These are phyloP conservation scores for Mucor velutinosus DNA, from an alignment of 371 early-diverging fungal species.

Conservation along the genomic window DNA sequence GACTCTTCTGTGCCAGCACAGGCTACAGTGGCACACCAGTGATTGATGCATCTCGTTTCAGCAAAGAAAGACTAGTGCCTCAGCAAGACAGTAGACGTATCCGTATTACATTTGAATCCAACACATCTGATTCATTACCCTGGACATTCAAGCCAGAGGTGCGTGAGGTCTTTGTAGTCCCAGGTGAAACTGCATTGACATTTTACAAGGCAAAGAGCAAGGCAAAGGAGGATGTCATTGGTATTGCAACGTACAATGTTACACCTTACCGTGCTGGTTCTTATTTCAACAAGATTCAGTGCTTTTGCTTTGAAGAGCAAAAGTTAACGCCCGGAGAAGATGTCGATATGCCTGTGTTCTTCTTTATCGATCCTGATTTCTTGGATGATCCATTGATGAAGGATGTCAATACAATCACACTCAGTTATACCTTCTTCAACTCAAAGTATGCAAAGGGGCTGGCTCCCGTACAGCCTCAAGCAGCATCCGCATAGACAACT, in stretches of 20 bases:
- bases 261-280: constrained; percentile 90
- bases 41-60: constrained; percentile 60
- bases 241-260: constrained; percentile 97
- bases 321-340: constrained; percentile 88
- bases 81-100: constrained; percentile 60
- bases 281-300: constrained; percentile 98
- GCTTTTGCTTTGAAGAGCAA: constrained; percentile 99
- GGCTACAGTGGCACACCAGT: constrained; percentile 90
- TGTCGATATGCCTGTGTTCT: constrained; percentile 99
- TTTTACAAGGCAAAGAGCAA: constrained; percentile 96
- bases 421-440: constrained; percentile 94
- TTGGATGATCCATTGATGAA: constrained; percentile 94
- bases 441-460: constrained; percentile 57
- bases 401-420: constrained; percentile 90
- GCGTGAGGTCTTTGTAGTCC: constrained; percentile 81
- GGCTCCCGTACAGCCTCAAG: constrained; percentile 25
- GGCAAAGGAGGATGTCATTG: constrained; percentile 89
- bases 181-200: constrained; percentile 96
- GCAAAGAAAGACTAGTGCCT: constrained; percentile 63
- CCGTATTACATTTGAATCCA: constrained; percentile 84
- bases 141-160: constrained; percentile 94
- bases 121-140: constrained; percentile 78
- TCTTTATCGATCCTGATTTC: constrained; percentile 98
- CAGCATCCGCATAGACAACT: constrained; percentile 2
- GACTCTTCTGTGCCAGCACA: constrained; percentile 91